Evolutionary conservation across 2,329 filamentous ascomycete species (phyloP), one percentile per base, ranked within the genome.

Genomic region (Colletotrichum paranaense): DNA sequence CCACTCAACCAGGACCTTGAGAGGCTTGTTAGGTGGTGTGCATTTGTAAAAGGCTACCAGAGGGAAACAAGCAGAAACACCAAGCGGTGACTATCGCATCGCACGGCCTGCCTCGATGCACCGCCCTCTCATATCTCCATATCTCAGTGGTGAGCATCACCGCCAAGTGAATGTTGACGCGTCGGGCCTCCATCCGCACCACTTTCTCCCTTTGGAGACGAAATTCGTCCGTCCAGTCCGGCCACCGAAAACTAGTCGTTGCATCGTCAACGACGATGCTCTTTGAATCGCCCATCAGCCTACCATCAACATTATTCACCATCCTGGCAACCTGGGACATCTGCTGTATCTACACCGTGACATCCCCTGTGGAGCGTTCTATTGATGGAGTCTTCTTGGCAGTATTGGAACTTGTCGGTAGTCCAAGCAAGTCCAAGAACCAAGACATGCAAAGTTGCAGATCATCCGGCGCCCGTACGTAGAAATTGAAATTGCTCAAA

Each of bases 361-460:
- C 58, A 68, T 30, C 14, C 28, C 7, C 53, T 7, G 59, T 72
- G 69, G 69, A 3, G 11, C 65, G 19, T 22, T 62, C 12, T 52
- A 56, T 56, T 30, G 52, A 66, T 24, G 55, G 62, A 46, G 28
- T 28, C 16, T 56, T 53, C 60, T 63, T 63, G 60, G 60, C 60
- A 16, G 42, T 46, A 46, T 19, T 46, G 42, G 42, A 46, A 16
- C 19, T 46, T 4, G 16, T 46, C 19, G 42, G 42, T 46, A 2
- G 42, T 46, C 42, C 42, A 46, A 46, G 49, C 26, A n/a, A 64
- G 28, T 24, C 62, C 32, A 46, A 32, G 30, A 30, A 22, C 28
- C 56, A 67, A 56, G 65, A 68, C 59, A 30, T 46, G 59, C 30
- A 11, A 38, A 58, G 58, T 63, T 58, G 69, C 69, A 72, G 65